These are phyloP conservation scores for Dactylellina drechsleri DNA, from an alignment of 2,329 filamentous ascomycete genomes.

Conservation along the genomic window DNA sequence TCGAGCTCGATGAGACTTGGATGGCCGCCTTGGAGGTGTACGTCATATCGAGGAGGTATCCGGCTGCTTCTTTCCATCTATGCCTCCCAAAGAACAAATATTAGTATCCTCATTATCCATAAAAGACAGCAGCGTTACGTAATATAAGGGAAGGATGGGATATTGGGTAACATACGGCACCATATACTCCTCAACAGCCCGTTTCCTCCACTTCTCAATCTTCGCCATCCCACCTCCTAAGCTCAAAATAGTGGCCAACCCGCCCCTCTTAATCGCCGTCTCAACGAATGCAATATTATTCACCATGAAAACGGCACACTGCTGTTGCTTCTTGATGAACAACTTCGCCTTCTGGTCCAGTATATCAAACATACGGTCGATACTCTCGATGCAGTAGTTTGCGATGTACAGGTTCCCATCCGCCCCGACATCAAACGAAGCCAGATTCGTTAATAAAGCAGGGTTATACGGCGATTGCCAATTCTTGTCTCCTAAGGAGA, in stretches of 20 bases:
- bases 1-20: constrained; percentile 67
- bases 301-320: constrained; percentile 87
- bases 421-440: constrained; percentile 85
- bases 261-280: constrained; percentile 82
- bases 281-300: constrained; percentile 88
- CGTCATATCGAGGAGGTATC: constrained; percentile 65
- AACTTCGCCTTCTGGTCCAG: constrained; percentile 78
- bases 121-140: no score
- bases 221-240: constrained; percentile 70
- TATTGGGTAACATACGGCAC: constrained; percentile 25
- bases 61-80: constrained; percentile 83
- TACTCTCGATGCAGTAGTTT: constrained; percentile 87
- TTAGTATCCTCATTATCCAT: background rate
- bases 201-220: constrained; percentile 87
- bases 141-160: background rate
- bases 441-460: constrained; percentile 69
- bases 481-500: constrained; percentile 90
- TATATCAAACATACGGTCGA: constrained; percentile 79
- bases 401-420: constrained; percentile 89
- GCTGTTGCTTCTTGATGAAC: constrained; percentile 78
- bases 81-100: background rate
- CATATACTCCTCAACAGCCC: constrained; percentile 81
- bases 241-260: constrained; percentile 76
- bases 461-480: constrained; percentile 73
- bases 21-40: constrained; percentile 75